Conservation (phyloP, 805 yeast genomes). For the Candida schatavii region DNA sequence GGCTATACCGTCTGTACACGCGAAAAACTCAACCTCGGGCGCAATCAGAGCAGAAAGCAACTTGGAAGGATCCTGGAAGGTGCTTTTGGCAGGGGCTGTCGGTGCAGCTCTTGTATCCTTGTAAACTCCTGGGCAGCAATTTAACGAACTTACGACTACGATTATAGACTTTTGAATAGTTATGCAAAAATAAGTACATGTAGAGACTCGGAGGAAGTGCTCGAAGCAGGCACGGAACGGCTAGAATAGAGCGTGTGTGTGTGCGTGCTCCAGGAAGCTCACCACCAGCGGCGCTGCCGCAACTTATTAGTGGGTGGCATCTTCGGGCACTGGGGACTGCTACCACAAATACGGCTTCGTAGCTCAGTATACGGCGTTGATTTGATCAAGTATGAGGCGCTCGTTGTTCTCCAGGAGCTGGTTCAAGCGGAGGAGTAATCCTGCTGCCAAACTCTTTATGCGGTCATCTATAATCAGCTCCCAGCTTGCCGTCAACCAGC, state of each 20-base stretch:
- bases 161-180: too few species aligned
- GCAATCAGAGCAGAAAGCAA: slow-evolving; percentile 14
- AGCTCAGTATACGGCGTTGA: slow-evolving; percentile 27
- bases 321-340: too few species aligned
- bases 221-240: too few species aligned
- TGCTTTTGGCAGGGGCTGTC: slow-evolving; percentile 9
- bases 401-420: slow-evolving; percentile 23
- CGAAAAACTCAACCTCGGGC: slow-evolving; percentile 16
- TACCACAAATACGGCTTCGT: too few species aligned
- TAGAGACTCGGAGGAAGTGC: too few species aligned
- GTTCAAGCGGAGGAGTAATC: slow-evolving; percentile 30
- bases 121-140: too few species aligned
- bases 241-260: too few species aligned
- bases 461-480: slow-evolving; percentile 34
- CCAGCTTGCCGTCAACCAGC: slow-evolving; percentile 29
- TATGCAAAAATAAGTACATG: too few species aligned
- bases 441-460: slow-evolving; percentile 39
- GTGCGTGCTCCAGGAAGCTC: too few species aligned
- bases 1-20: slow-evolving; percentile 12
- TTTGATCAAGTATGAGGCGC: slow-evolving; percentile 27
- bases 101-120: slow-evolving; percentile 12
- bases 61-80: slow-evolving; percentile 8
- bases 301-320: too few species aligned
- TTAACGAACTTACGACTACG: too few species aligned
- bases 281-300: too few species aligned